phyloP scores from a whole-genome alignment of 2,329 filamentous ascomycete species.

The Xylariaceae sp. region DNA sequence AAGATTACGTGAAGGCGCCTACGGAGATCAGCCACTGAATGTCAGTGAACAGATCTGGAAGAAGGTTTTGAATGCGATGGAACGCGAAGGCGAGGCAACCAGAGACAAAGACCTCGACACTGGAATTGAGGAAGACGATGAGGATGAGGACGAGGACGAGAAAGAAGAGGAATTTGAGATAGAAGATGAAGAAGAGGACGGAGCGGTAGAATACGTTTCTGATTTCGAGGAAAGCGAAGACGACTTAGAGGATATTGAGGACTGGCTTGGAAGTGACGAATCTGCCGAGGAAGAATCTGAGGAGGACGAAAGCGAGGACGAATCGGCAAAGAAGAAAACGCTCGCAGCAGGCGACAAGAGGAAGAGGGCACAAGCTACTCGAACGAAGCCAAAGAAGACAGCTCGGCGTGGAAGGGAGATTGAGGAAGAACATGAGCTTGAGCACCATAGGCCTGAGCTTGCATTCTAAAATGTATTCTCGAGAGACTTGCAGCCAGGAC shows the following conservation, averaged over 20 bases:
- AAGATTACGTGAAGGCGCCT: conserved; percentile 86
- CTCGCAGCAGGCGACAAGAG: conserved; percentile 54
- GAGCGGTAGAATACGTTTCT: conserved; percentile 89
- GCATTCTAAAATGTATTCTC: conserved; percentile 35
- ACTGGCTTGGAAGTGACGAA: conserved; percentile 83
- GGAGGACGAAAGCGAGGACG: conserved; percentile 60
- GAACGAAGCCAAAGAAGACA: conserved; percentile 60
- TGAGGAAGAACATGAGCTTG: conserved; percentile 76
- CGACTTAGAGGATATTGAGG: conserved; percentile 81
- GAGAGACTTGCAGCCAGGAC: neutral
- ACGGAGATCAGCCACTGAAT: conserved; percentile 93
- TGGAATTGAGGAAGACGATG: conserved; percentile 79
- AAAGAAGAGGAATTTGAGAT: conserved; percentile 61
- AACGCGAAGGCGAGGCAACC: conserved; percentile 81
- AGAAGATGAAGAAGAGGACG: conserved; percentile 70
- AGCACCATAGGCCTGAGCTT: conserved; percentile 38
- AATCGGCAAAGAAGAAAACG: conserved; percentile 57
- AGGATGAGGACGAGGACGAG: conserved; percentile 68
- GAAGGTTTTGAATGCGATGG: conserved; percentile 90
- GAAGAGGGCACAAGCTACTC: conserved; percentile 46
- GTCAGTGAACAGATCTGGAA: conserved; percentile 96
- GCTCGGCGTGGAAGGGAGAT: conserved; percentile 70
- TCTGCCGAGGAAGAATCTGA: conserved; percentile 64
- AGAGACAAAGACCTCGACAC: conserved; percentile 89
- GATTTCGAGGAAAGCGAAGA: conserved; percentile 87